phyloP scores from a whole-genome alignment of 2,329 filamentous ascomycete species.

The Fusarium sp. region DNA sequence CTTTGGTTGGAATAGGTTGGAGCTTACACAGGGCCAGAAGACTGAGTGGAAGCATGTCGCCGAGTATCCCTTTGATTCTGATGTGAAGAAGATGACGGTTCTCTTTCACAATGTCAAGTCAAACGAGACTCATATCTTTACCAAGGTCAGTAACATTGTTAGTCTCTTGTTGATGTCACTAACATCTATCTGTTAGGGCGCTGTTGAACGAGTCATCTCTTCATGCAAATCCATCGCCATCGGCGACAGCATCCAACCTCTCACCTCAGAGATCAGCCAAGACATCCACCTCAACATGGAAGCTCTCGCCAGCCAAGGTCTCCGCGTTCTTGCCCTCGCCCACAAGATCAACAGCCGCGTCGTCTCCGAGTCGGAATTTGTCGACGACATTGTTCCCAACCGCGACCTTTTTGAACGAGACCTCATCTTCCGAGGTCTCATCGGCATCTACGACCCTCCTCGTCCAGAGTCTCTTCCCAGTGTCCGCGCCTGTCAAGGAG shows the following conservation, averaged over 20 bases:
- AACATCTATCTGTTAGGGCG: slow-evolving; percentile 54
- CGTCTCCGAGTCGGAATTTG: slow-evolving; percentile 45
- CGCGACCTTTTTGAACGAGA: slow-evolving; percentile 58
- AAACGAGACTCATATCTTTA: slow-evolving; percentile 6
- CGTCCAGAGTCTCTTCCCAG: slow-evolving; percentile 68
- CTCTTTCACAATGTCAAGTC: background rate
- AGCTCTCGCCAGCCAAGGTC: slow-evolving; percentile 68
- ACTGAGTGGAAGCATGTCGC: slow-evolving; percentile 45
- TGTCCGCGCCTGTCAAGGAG: slow-evolving; percentile 65
- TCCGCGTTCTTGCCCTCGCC: slow-evolving; percentile 73
- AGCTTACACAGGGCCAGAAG: slow-evolving; percentile 37
- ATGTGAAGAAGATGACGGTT: slow-evolving; percentile 12
- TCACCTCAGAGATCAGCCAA: slow-evolving; percentile 53
- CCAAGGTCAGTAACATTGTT: background rate
- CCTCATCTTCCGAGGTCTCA: slow-evolving; percentile 71
- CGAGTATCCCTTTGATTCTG: slow-evolving; percentile 4
- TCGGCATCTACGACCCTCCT: slow-evolving; percentile 75
- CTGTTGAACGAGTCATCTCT: slow-evolving; percentile 73
- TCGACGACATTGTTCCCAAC: slow-evolving; percentile 23
- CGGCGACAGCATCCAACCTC: slow-evolving; percentile 49
- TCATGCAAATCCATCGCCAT: slow-evolving; percentile 63
- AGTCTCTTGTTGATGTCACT: background rate
- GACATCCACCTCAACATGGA: slow-evolving; percentile 74
- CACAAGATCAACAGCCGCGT: slow-evolving; percentile 36
- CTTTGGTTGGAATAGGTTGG: slow-evolving; percentile 56